Evolutionary conservation across 1,284 basidiomycete genomes (phyloP).

Genomic region (Apiotrichum gamsii): DNA sequence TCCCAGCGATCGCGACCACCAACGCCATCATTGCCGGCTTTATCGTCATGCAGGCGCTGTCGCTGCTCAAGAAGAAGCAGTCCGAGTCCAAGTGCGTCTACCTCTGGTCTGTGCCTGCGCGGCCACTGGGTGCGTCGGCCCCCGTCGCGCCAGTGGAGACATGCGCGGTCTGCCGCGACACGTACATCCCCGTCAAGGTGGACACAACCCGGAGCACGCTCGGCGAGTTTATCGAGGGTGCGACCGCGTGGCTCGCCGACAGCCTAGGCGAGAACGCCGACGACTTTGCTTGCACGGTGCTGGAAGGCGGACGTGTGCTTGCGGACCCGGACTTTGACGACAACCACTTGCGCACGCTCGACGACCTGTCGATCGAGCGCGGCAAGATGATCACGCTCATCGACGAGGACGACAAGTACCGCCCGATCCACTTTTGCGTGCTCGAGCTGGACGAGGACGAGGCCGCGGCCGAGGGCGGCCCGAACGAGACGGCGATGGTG

Average conservation of each 20-base stretch:
- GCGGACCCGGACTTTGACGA: constrained; percentile 46
- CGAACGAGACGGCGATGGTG: not conserved
- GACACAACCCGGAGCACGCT: constrained; percentile 63
- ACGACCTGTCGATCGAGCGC: constrained; percentile 36
- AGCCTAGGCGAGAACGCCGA: constrained; percentile 66
- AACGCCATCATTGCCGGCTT: constrained; percentile 95
- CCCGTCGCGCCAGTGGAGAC: constrained; percentile 60
- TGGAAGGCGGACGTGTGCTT: constrained; percentile 62
- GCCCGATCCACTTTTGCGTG: constrained; percentile 66
- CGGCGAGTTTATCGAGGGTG: constrained; percentile 64
- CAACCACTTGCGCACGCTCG: constrained; percentile 39
- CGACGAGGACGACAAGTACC: constrained; percentile 61
- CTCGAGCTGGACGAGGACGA: constrained; percentile 54
- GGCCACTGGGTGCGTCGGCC: not conserved
- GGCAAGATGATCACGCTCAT: constrained; percentile 74
- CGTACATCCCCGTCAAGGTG: constrained; percentile 68
- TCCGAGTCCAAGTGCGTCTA: constrained; percentile 41
- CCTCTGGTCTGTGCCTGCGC: constrained; percentile 2
- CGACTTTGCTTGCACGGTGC: constrained; percentile 56
- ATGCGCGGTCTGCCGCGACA: constrained; percentile 82
- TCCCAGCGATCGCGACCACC: constrained; percentile 97
- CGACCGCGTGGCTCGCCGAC: constrained; percentile 33
- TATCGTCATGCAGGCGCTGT: constrained; percentile 85
- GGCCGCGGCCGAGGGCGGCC: not conserved
- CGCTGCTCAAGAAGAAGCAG: constrained; percentile 57